Conservation (phyloP, 2,329 filamentous ascomycete species). For the Triangularia setosa region DNA sequence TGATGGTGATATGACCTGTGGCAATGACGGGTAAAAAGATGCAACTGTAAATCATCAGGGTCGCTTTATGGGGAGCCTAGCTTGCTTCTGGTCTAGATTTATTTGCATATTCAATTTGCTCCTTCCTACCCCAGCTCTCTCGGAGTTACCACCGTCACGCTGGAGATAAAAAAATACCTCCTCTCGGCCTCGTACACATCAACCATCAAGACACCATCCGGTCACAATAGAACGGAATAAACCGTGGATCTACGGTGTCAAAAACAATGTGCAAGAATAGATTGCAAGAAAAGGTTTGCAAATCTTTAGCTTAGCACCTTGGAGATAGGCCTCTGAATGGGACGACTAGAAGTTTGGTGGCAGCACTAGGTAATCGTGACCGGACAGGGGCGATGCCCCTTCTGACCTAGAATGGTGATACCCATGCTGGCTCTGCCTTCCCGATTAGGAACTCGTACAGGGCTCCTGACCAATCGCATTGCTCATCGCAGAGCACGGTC, state of each 20-base stretch:
- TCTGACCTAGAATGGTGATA: conserved; percentile 1
- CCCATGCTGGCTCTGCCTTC: conserved; percentile 8
- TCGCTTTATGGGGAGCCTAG: not conserved
- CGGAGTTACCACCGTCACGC: not conserved
- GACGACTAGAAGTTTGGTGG: not conserved
- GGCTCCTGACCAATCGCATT: conserved; percentile 4
- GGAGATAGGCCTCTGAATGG: not conserved
- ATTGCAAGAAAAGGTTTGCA: not conserved
- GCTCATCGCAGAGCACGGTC: not conserved
- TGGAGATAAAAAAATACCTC: not conserved
- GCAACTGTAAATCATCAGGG: not conserved
- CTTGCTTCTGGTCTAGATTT: not conserved
- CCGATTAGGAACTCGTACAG: conserved; percentile 13
- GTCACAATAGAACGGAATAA: too few relatives aligned
- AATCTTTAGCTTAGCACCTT: not conserved
- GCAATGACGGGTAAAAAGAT: not conserved
- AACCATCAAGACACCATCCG: too few relatives aligned
- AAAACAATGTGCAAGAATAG: not conserved
- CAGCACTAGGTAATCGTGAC: not conserved
- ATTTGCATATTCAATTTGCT: not conserved
- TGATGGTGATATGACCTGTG: not conserved
- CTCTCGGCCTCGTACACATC: not conserved
- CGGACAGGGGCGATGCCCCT: not conserved
- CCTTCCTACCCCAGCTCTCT: not conserved
- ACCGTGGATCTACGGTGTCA: not conserved